Base-by-base conservation (phyloP, 192 early-diverging fungal species). In the Cetraspora pellucida region DNA sequence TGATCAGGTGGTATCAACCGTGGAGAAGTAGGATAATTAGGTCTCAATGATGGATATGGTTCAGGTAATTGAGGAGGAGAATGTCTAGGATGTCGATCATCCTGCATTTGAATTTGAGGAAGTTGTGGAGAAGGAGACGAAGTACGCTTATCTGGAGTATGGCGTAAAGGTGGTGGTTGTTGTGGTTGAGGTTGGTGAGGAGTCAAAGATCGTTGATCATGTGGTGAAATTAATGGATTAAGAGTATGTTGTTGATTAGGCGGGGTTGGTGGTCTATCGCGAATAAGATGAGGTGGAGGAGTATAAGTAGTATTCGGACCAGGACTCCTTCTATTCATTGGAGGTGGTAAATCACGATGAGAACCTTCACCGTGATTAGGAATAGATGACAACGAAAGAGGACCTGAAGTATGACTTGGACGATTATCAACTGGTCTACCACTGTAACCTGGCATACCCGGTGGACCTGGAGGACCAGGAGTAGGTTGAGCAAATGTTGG, bases 61-160 rank as follows among this genome's bases (percentile, higher is more conserved):
- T 74, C 72, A 45, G 72, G 23, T 72, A 72, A 72, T 72, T 72
- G 72, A 23, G 72, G 72, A 23, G 72, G 45, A 17, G 73, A 63
- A 63, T 28, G 57, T 63, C 59, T 49, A 27, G 43, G 17, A 30
- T 44, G 52, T 25, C 52, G 54, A 30, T 46, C 59, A 30, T 75
- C 74, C 37, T 37, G 37, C 37, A 37, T 37, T 59, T 52, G 55
- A 60, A 75, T 75, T 31, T 55, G 74, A 50, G 74, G 74, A 64
- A 75, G 37, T 54, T 72, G 70, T 27, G 74, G 30, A 9, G 74
- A 45, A 47, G 74, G 74, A 37, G 63, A 37, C 11, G 70, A 72
- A 16, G 30, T 9, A 49, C 74, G 74, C 46, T 75, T 75, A 17
- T 75, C 74, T 28, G 46, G 28, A 71, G 11, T 49, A 54, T 54